Base-by-base conservation (phyloP, 805 yeast genomes). In the Lipomyces chichibuensis region DNA sequence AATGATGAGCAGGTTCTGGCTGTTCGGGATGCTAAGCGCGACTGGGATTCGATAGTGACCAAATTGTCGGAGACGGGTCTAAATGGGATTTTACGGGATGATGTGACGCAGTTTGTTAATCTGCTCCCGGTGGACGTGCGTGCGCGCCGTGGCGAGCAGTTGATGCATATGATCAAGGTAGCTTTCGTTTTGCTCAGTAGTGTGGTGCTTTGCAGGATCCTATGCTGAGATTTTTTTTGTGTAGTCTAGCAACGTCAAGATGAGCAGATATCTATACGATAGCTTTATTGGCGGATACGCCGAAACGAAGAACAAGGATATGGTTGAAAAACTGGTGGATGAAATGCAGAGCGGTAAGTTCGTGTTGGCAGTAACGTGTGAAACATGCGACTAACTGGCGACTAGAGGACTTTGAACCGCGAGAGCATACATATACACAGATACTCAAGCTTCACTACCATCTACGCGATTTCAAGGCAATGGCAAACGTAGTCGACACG, bases 231-330 rank as follows among this genome's bases (percentile, higher is more conserved):
- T 43, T 29, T 4, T 25, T 43, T 29, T 4, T 25, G 33, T 52
- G 9, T 29, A 52, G 55, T 33, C 46, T 13, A 53, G 66, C 13
- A 43, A 49, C 14, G 46, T 51, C 37, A 49, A 56, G 17, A 51
- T 62, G 63, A 43, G 25, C 27, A 23, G 39, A 14, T 32, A 33
- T 27, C 27, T 64, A 17, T 66, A 63, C 37, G 77, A 79, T 49
- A 59, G 65, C 7, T 65, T 76, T 32, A 75, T 78, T 74, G 74
- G 76, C 9, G 77, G 76, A 0, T 77, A 78, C 63, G 80, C 81
- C 0, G 71, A 73, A 17, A 37, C 32, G 2, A 76, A 78, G 1
- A 52, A 70, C 11, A 69, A 72, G 1, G 69, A 57, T 8, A 64
- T 58, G 4, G 78, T 77, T 7, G 62, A 67, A 14, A 65, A 62